A percentile compares a stretch with the other conserved stretches of the same genome.
These are phyloP conservation scores for Echites panduratus DNA, from an alignment of 257 asterid species.

Conservation along the genomic window DNA sequence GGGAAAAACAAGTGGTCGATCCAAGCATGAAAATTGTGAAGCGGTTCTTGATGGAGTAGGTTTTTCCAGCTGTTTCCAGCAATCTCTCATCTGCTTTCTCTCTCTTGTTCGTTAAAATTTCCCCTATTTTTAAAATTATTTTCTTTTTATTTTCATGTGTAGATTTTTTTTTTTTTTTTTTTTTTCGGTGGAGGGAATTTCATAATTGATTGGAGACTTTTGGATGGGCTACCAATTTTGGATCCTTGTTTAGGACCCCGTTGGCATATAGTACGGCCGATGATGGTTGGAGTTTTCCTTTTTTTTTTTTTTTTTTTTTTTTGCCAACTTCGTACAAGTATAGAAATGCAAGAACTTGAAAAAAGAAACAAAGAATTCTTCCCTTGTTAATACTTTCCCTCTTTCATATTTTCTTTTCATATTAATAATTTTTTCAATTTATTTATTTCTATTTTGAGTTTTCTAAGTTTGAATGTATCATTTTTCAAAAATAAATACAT, in stretches of 20 bases:
- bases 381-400: no score
- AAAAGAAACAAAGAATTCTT: background rate
- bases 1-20: slow-evolving; percentile 65
- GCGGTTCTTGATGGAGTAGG: slow-evolving; percentile 78
- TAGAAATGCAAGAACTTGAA: background rate
- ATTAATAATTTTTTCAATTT: no score
- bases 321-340: slow-evolving; percentile 4
- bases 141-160: slow-evolving; percentile 1
- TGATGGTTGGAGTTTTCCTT: background rate
- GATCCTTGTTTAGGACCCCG: slow-evolving; percentile 18
- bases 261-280: background rate
- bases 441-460: no score
- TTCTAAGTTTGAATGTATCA: no score
- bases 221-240: slow-evolving; percentile 32
- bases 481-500: no score
- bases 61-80: slow-evolving; percentile 61
- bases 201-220: background rate
- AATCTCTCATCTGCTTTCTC: slow-evolving; percentile 13
- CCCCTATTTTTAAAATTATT: background rate
- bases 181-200: background rate
- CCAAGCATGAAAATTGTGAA: slow-evolving; percentile 88
- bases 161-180: slow-evolving; percentile 13
- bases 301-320: background rate
- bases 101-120: slow-evolving; percentile 2
- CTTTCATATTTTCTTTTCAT: background rate